A percentile compares a stretch with the other conserved stretches of the same genome.
Evolutionary conservation across 306 rosid genomes (phyloP).

Genomic region (Inga oerstediana): DNA sequence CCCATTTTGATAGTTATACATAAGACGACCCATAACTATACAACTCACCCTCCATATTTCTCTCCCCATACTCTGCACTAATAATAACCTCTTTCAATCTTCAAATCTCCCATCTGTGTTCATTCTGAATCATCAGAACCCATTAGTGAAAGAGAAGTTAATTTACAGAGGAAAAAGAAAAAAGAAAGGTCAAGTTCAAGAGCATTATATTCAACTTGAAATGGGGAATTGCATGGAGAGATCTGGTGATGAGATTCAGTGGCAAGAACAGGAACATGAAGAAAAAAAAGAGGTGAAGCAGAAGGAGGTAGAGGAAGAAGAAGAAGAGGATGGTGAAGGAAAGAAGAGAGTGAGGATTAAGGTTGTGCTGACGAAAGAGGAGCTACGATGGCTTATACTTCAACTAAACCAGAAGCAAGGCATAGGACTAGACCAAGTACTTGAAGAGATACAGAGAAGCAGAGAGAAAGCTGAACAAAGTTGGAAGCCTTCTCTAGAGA

Average conservation of each 20-base stretch:
- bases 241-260: conserved; percentile 4
- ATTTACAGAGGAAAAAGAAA: background rate
- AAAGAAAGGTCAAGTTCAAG: background rate
- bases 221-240: conserved; percentile 85
- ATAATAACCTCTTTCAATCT: background rate
- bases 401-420: conserved; percentile 56
- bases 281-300: conserved; percentile 21
- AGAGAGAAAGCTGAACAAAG: conserved; percentile 45
- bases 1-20: background rate
- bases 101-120: background rate
- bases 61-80: background rate
- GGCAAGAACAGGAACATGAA: conserved; percentile 13
- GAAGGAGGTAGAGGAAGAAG: conserved; percentile 7
- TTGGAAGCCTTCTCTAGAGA: conserved; percentile 92
- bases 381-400: conserved; percentile 69
- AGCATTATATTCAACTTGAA: conserved; percentile 2
- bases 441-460: conserved; percentile 58
- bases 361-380: conserved; percentile 74
- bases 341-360: conserved; percentile 55
- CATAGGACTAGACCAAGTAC: conserved; percentile 52
- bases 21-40: conserved; percentile 16
- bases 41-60: conserved; percentile 1
- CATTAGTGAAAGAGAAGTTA: background rate
- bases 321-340: conserved; percentile 19
- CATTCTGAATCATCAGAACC: background rate